Base-by-base conservation (phyloP, 805 yeast species). In the Kluyveromyces dobzhanskii region DNA sequence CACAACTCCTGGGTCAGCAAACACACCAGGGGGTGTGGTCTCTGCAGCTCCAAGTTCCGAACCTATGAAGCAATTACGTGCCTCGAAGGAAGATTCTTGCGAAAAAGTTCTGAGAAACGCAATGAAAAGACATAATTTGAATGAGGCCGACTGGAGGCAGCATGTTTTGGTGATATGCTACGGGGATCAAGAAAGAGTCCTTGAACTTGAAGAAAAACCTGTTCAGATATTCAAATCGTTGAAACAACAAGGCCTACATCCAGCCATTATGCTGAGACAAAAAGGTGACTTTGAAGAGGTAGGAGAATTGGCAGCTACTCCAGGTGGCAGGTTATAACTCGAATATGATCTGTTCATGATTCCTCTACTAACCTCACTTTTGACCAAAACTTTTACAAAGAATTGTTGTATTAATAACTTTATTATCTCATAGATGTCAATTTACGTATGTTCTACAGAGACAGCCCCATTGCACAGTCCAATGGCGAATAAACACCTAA, bases 51-150 rank as follows among this genome's bases (percentile, higher is more conserved):
- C 44, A 19, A 36, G 39, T 16, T 26, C 33, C 9, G 94, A 86
- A 52, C 94, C 95, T 0, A 67, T 86, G 47, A 84, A 85, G 50
- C 92, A 85, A 49, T 62, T 88, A 44, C 65, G 92, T 34, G 94
- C 95, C 1, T 81, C 90, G 6, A 78, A 85, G 18, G 95, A 87
- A 40, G 97, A 90, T 51, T 87, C 96, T 2, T 87, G 96, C 57
- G 78, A 82, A 50, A 84, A 84, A 57, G 81, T 90, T 17, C 64
- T 92, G 34, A 94, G 85, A 52, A 85, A 82, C 26, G 96, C 95
- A 4, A 80, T 86, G 83, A 76, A 80, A 48, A 71, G 94, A 44
- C 94, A 88, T 62, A 79, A 78, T 43, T 70, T 90, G 35, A 78
- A 76, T 33, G 74, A 76, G 24, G 80, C 76, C 37, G 95, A 86